Percentiles rank a stretch among this genome's conserved stretches.
Conservation (phyloP, 306 rosid species). For the Vicia villosa region DNA sequence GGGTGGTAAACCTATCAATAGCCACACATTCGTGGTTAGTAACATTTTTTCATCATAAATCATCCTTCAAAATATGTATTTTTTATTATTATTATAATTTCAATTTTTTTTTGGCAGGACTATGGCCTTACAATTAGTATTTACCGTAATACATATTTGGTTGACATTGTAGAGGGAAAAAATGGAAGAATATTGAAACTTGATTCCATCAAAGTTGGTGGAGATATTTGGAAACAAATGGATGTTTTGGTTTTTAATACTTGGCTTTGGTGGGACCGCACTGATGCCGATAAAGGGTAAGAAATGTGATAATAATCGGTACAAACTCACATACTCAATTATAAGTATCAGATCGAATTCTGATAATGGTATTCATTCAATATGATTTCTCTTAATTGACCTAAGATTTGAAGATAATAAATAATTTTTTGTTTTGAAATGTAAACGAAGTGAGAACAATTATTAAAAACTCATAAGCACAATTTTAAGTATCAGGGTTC, state of each 20-base stretch:
- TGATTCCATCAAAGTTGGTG: slow-evolving; percentile 56
- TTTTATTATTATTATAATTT: background rate
- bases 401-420: no score
- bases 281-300: slow-evolving; percentile 57
- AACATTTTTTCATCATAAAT: background rate
- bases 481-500: no score
- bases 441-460: no score
- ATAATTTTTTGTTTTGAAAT: no score
- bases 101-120: slow-evolving; percentile 41
- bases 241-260: slow-evolving; percentile 72
- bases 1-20: background rate
- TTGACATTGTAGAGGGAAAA: slow-evolving; percentile 62
- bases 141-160: slow-evolving; percentile 44
- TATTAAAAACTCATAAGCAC: no score
- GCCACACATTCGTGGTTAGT: slow-evolving; percentile 46
- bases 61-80: background rate
- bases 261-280: slow-evolving; percentile 84
- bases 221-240: slow-evolving; percentile 58
- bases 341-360: no score
- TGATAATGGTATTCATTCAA: no score
- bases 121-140: slow-evolving; percentile 56
- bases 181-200: slow-evolving; percentile 64
- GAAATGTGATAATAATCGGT: no score
- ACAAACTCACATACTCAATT: no score
- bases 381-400: no score